Evolutionary conservation across 768 basidiomycete species (phyloP), one percentile per base, ranked within the genome.

Genomic region (Russula abietina): DNA sequence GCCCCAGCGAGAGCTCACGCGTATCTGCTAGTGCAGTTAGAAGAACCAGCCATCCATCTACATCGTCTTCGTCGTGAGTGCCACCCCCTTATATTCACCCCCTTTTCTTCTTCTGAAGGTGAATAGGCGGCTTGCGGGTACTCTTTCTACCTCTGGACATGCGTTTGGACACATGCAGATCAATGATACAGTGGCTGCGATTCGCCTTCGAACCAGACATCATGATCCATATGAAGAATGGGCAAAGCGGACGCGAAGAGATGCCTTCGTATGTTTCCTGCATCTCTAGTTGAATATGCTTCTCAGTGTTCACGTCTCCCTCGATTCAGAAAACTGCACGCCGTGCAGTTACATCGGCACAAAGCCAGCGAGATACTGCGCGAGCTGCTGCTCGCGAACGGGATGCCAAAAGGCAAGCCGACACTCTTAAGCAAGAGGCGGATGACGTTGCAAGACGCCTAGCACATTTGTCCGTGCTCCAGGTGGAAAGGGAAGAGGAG

Each of bases 221-320:
- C 69, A 74, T 30, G 81, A 81, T 64, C 77, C 77, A 2, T 80
- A 79, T 51, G 79, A 81, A 66, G 81, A 82, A 39, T 78, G 80
- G 75, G 81, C 81, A 71, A 79, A 79, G 60, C 72, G 79, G 61
- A 73, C 78, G 19, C 74, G 74, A 28, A 76, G 74, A 51, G 81
- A 83, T 39, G 79, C 81, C 6, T 74, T 78, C 62, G 81, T 82
- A 61, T 60, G 78, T 69, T 1, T 4, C 17, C 28, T 28, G 12
- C 9, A 7, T 30, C 17, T n/a, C 30, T 12, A 6, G 11, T 33
- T 26, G 33, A 61, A 36, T 39, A n/a, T 28, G 38, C 16, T 11
- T 30, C 54, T 7, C 12, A 33, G 12, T 60, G 51, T 45, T 65
- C 32, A 59, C 24, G 9, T 36, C 24, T 36, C 22, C 19, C 7